Evolutionary conservation across 169 alveolate species (phyloP).

Genomic region (Plasmodium vinckei): DNA sequence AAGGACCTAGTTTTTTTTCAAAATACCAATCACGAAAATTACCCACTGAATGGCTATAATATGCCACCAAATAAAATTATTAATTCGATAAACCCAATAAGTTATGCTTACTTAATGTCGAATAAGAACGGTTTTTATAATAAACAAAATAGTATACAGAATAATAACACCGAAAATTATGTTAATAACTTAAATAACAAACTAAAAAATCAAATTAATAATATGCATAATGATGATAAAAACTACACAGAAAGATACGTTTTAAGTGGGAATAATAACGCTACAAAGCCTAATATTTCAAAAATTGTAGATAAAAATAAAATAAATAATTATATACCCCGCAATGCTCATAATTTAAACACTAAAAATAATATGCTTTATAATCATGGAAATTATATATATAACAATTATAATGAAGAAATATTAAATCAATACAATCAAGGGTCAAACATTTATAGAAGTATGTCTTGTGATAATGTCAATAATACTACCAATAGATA

Average conservation of each 20-base stretch:
- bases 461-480: slow-evolving; percentile 32
- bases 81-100: slow-evolving; percentile 12
- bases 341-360: slow-evolving; percentile 2
- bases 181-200: neutral
- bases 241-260: neutral
- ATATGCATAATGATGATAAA: neutral
- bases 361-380: slow-evolving; percentile 11
- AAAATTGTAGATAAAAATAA: slow-evolving; percentile 2
- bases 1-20: neutral
- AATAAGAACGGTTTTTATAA: neutral
- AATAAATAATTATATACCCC: slow-evolving; percentile 3
- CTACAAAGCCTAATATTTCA: neutral
- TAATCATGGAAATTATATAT: slow-evolving; percentile 4
- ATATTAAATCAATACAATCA: neutral
- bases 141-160: neutral
- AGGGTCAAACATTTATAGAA: slow-evolving; percentile 6
- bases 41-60: slow-evolving; percentile 7
- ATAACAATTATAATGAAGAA: slow-evolving; percentile 6
- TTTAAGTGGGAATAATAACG: neutral
- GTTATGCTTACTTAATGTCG: neutral
- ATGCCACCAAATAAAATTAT: slow-evolving; percentile 31
- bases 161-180: slow-evolving; percentile 9
- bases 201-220: neutral
- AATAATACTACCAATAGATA: neutral
- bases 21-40: slow-evolving; percentile 13